Evolutionary conservation across 2,329 filamentous ascomycete species (phyloP).

Genomic region (Juglanconis sp.): DNA sequence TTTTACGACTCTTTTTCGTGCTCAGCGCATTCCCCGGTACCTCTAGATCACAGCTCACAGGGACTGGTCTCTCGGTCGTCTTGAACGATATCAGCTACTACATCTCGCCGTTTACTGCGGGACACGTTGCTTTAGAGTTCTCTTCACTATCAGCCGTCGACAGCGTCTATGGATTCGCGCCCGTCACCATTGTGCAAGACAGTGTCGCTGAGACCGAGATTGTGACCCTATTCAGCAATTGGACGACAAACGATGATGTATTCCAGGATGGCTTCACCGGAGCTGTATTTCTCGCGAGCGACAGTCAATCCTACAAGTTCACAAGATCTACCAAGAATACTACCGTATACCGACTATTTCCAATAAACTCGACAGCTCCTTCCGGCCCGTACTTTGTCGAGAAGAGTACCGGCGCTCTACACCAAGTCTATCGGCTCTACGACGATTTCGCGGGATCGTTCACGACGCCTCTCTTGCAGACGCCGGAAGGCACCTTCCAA

Average conservation of each 20-base stretch:
- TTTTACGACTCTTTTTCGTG: background rate
- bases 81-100: constrained; percentile 31
- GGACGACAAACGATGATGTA: constrained; percentile 28
- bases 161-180: constrained; percentile 29
- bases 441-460: constrained; percentile 32
- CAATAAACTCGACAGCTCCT: background rate
- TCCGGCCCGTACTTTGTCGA: constrained; percentile 36
- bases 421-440: constrained; percentile 35
- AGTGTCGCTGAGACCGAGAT: constrained; percentile 21
- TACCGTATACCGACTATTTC: background rate
- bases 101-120: constrained; percentile 31
- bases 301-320: background rate
- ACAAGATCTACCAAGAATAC: background rate
- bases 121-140: constrained; percentile 22
- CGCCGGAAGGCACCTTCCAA: constrained; percentile 29
- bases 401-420: constrained; percentile 27
- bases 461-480: constrained; percentile 29
- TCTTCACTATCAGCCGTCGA: constrained; percentile 20
- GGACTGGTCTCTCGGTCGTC: constrained; percentile 29
- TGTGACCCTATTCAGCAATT: constrained; percentile 27
- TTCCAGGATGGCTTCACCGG: constrained; percentile 25
- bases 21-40: background rate
- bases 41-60: constrained; percentile 22
- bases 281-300: constrained; percentile 21
- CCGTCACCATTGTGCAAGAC: constrained; percentile 32